Percentiles rank a stretch among this genome's conserved stretches.
Conservation (phyloP, 257 asterid species). For the Orobanche coerulescens region DNA sequence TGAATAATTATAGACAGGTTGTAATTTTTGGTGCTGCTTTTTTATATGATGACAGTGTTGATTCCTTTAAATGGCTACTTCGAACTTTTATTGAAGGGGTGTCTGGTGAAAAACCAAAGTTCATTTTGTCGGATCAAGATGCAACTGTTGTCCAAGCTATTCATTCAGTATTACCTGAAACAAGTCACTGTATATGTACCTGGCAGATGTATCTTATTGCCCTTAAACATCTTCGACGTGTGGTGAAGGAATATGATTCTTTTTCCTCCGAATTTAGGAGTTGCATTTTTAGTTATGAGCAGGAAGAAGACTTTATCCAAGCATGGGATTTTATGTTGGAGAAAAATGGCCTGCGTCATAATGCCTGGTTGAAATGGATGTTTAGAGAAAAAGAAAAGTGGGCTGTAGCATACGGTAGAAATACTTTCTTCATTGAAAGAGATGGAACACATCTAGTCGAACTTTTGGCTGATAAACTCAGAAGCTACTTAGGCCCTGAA, state of each 20-base stretch:
- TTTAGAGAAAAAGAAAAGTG: conserved; percentile 56
- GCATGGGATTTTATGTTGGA: conserved; percentile 53
- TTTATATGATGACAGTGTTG: conserved; percentile 45
- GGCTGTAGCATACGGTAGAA: conserved; percentile 52
- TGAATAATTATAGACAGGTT: conserved; percentile 47
- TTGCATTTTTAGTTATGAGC: conserved; percentile 46
- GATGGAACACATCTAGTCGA: conserved; percentile 40
- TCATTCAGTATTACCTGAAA: conserved; percentile 48
- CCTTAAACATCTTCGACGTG: conserved; percentile 41
- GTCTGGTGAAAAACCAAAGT: conserved; percentile 49
- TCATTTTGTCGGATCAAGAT: conserved; percentile 57
- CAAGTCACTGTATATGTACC: conserved; percentile 45
- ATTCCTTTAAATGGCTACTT: conserved; percentile 49
- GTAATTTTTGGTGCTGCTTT: conserved; percentile 55
- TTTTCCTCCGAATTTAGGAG: conserved; percentile 36
- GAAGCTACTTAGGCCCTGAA: conserved; percentile 34
- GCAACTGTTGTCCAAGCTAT: conserved; percentile 51
- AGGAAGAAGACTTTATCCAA: conserved; percentile 43
- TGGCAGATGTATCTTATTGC: conserved; percentile 56
- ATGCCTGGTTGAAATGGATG: conserved; percentile 65
- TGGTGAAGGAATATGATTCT: conserved; percentile 33
- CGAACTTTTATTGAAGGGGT: conserved; percentile 41
- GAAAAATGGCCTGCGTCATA: conserved; percentile 37
- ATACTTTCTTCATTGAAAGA: conserved; percentile 47
- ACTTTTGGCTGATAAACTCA: conserved; percentile 38